Base-by-base conservation (phyloP, 2,329 filamentous ascomycete genomes). In the Rhexocercosporidium sp. region DNA sequence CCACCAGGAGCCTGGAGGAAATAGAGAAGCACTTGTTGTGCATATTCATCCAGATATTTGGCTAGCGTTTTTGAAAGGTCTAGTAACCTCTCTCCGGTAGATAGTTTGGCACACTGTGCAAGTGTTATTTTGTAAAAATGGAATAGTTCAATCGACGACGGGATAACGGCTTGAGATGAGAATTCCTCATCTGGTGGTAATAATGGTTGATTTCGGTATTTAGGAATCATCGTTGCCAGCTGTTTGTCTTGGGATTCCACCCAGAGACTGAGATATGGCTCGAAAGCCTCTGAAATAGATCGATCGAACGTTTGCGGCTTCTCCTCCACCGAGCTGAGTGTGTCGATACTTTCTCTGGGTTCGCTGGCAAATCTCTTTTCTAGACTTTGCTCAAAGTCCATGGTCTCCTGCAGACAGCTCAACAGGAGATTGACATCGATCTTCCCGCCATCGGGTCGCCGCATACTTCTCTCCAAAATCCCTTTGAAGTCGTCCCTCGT, bases 221-320 rank as follows among this genome's bases (percentile, higher is more conserved):
- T 93, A 0, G 94, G 94, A 70, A 99, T 92, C 80, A 98, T 88
- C 8, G 84, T 80, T 6, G 93, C 91, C 66, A 98, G 84, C 74
- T 97, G 91, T 79, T 90, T 95, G 79, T 97, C 95, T 79, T 98
- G 96, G 11, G 93, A 95, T 68, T 98, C 95, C 1, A 99, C 94
- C 96, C 96, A 99, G 3, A 99, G 82, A 77, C 93, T 97, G 71
- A 99, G 85, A 78, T 98, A 99, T 0, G 96, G 96, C 80, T 98
- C 96, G 76, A 99, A 99, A 0, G 96, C 96, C 69, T 96, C 93
- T 0, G 96, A 98, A 68, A 99, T 97, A 3, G 93, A 90, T 65
- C 97, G 93, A 64, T 92, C 91, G 78, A 97, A 97, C 64, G 88
- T 90, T 22, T 92, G 89, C 0, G 89, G 83, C 72, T 90, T 90